Evolutionary conservation across 306 rosid genomes (phyloP), one percentile per base, ranked within the genome.

Genomic region (Inga laurina): DNA sequence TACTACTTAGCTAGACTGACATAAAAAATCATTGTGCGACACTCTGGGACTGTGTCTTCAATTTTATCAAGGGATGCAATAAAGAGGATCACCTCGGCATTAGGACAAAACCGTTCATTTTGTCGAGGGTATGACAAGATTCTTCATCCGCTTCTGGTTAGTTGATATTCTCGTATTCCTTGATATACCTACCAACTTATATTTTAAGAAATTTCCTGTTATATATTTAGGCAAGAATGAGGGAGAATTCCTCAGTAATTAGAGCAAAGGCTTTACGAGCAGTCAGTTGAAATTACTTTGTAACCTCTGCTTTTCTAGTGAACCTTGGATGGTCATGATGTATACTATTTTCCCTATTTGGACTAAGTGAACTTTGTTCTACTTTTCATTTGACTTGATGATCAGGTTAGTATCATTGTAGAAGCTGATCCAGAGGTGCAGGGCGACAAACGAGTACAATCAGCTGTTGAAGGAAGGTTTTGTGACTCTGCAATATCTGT

Each of bases 261-360:
- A 90, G 98, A 85, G 97, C 97, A 10, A 96, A 96, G 91, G 99
- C 99, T 78, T 90, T 96, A 85, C 90, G 91, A 83, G 98, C 98
- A 66, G 99, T 96, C 84, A 86, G 89, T 88, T 81, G 77, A 74
- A 43, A 37, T 74, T 69, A 35, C 24, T 68, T 79, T 5, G 48
- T 21, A 45, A 48, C n/a, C 22, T 49, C 35, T 69, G 67, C 70
- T 81, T 82, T 74, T 15, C 51, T 44, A 37, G 72, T 87, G 70
- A 81, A 75, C 78, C 72, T 78, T 77, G 68, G 69, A 73, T 61
- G 67, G 46, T 80, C 75, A 56, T 43, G 22, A 37, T 34, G 21
- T 34, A 6, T 21, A 21, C 16, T 39, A 76, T 48, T 72, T 72
- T 51, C 74, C 57, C 77, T 48, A 34, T 74, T 69, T 43, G 8